Conservation (phyloP, 1,139 yeast species). For the Sugiyamaella pinicola region DNA sequence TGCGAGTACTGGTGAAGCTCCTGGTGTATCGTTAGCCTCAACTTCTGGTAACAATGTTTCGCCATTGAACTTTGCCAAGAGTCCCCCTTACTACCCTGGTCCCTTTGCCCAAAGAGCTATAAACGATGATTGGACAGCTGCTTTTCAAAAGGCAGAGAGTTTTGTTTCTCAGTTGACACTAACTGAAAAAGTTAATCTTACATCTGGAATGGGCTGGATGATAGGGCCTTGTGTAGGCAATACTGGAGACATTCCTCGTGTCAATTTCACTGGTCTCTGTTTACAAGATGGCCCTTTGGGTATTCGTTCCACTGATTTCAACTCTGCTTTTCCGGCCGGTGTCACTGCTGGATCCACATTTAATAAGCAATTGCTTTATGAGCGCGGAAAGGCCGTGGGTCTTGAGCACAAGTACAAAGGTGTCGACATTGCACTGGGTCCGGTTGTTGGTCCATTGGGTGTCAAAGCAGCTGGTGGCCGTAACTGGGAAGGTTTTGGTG, state of each 20-base stretch:
- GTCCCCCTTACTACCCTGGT: slow-evolving; percentile 31
- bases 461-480: slow-evolving; percentile 64
- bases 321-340: slow-evolving; percentile 61
- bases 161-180: slow-evolving; percentile 57
- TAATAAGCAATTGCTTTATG: slow-evolving; percentile 54
- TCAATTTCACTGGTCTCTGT: slow-evolving; percentile 60
- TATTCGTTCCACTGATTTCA: slow-evolving; percentile 59
- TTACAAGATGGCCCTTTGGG: slow-evolving; percentile 70
- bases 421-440: slow-evolving; percentile 61
- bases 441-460: slow-evolving; percentile 64
- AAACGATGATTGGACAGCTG: slow-evolving; percentile 53
- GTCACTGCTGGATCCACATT: slow-evolving; percentile 62
- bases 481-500: slow-evolving; percentile 67
- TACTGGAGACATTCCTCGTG: slow-evolving; percentile 61
- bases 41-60: neutral
- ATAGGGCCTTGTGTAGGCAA: slow-evolving; percentile 66
- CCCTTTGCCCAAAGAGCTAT: slow-evolving; percentile 31
- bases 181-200: slow-evolving; percentile 61
- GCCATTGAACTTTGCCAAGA: slow-evolving; percentile 20
- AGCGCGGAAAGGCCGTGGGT: slow-evolving; percentile 61
- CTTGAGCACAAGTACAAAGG: slow-evolving; percentile 60
- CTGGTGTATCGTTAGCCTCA: neutral
- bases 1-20: neutral
- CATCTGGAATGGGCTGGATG: slow-evolving; percentile 67
- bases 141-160: slow-evolving; percentile 57